Percentiles rank a stretch among this genome's conserved stretches.
phyloP scores from a whole-genome alignment of 441 rosid species.

The Pelargonium cotyledonis region DNA sequence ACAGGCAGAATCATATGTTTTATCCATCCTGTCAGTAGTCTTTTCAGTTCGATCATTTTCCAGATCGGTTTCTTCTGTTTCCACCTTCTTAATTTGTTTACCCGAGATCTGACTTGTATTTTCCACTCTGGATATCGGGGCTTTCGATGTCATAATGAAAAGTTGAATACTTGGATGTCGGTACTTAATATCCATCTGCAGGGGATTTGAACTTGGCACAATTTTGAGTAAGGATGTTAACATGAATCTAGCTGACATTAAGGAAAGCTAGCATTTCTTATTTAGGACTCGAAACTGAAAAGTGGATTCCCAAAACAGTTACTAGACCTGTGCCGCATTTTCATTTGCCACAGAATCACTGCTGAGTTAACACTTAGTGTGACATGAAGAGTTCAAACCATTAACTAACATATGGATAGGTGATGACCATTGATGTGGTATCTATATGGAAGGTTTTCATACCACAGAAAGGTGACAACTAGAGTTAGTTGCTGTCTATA shows the following conservation, averaged over 20 bases:
- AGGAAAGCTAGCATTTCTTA: not conserved
- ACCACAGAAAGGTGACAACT: too few species aligned
- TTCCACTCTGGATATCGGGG: conserved; percentile 27
- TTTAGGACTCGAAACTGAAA: conserved; percentile 4
- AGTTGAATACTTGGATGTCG: conserved; percentile 90
- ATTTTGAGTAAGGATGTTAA: not conserved
- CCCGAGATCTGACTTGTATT: conserved; percentile 15
- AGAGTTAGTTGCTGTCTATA: not conserved
- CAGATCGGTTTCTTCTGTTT: conserved; percentile 23
- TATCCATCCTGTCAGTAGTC: conserved; percentile 18
- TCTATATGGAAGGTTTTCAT: too few species aligned
- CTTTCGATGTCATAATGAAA: conserved; percentile 56
- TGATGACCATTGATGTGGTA: too few species aligned
- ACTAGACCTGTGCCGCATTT: too few species aligned
- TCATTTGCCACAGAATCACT: too few species aligned
- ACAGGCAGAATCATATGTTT: conserved; percentile 18
- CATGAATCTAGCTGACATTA: not conserved
- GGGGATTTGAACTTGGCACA: conserved; percentile 2
- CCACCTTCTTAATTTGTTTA: conserved; percentile 27
- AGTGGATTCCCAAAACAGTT: too few species aligned
- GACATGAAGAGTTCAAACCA: too few species aligned
- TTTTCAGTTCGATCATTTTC: conserved; percentile 20
- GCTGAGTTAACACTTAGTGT: too few species aligned
- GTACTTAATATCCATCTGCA: conserved; percentile 76
- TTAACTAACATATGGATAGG: too few species aligned